Base-by-base conservation (phyloP, 805 yeast genomes). In the Lachancea waltii region DNA sequence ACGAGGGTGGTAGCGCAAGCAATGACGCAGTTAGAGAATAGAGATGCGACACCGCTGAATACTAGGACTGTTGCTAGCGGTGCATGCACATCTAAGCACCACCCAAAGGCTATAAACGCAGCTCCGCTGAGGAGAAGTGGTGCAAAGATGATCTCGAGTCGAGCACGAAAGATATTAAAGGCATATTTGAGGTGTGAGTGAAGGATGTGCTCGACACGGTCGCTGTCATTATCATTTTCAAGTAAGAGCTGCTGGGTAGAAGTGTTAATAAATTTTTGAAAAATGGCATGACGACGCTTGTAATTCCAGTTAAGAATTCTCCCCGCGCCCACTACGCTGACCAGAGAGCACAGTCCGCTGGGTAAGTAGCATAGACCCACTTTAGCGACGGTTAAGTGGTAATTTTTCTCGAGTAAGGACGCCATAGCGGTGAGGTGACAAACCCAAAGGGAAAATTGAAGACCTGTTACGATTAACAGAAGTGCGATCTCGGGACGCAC, bases 331-430 rank as follows among this genome's bases (percentile, higher is more conserved):
- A 85, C 44, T 0, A 89, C 73, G 17, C 90, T 85, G 0, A 67
- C 27, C 11, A 83, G 55, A 3, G 85, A 74, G 8, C 81, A 81
- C 0, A 74, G 47, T 11, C 95, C 95, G 15, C 81, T 77, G 3
- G 95, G 82, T 29, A 86, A 64, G 51, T 78, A 86, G 39, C 85
- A 75, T 13, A 77, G 59, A 3, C 95, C 95, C 27, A 84, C 74
- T 32, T 75, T 67, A 31, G 75, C 61, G 1, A 78, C 71, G 1
- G 69, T 46, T 43, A 76, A 72, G 20, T 67, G 59, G 47, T 85
- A 84, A 4, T 62, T 45, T 7, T 57, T 55, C 22, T 73, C 64
- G 23, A 85, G 57, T 10, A 67, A 63, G 0, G 81, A 72, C 0
- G 87, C 69, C 40, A 82, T 57, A 0, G 86, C 71, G 0, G 94